Conservation (phyloP, 768 basidiomycete species). For the Chalciporus chontae region DNA sequence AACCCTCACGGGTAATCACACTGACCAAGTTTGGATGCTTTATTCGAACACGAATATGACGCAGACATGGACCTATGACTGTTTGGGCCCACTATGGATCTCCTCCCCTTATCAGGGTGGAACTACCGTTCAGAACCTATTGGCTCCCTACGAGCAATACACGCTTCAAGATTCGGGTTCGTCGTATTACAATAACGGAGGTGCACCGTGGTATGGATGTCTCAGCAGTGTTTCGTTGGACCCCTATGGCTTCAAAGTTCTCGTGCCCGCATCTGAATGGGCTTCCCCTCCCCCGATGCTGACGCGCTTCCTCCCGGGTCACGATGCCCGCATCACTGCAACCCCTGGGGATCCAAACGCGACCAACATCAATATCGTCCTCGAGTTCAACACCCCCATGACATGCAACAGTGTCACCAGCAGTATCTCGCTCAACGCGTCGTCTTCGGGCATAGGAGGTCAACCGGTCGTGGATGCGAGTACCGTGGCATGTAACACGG, state of each 20-base stretch:
- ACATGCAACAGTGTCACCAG: constrained; percentile 63
- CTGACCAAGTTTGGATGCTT: constrained; percentile 76
- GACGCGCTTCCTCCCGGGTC: constrained; percentile 80
- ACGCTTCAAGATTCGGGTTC: constrained; percentile 61
- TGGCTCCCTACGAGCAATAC: constrained; percentile 82
- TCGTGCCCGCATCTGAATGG: constrained; percentile 72
- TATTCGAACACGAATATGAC: constrained; percentile 85
- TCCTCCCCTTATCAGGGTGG: constrained; percentile 69
- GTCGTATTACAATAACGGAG: constrained; percentile 56
- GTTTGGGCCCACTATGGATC: constrained; percentile 62
- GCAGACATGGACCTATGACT: constrained; percentile 59
- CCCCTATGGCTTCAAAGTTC: constrained; percentile 75
- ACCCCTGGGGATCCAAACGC: constrained; percentile 41
- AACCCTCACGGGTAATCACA: constrained; percentile 53
- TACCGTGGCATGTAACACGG: constrained; percentile 42
- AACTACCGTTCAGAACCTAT: constrained; percentile 65
- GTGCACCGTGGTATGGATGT: constrained; percentile 74
- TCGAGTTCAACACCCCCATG: constrained; percentile 83
- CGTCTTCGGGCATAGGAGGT: constrained; percentile 60
- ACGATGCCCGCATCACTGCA: constrained; percentile 70
- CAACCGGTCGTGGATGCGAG: constrained; percentile 49
- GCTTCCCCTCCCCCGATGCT: constrained; percentile 65
- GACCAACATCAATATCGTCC: constrained; percentile 55
- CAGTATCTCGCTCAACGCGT: constrained; percentile 63
- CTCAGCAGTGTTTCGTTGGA: constrained; percentile 60